A percentile compares a stretch with the other conserved stretches of the same genome.
These are phyloP conservation scores for Fomes fomentarius DNA, from an alignment of 1,284 basidiomycete genomes.

Conservation along the genomic window DNA sequence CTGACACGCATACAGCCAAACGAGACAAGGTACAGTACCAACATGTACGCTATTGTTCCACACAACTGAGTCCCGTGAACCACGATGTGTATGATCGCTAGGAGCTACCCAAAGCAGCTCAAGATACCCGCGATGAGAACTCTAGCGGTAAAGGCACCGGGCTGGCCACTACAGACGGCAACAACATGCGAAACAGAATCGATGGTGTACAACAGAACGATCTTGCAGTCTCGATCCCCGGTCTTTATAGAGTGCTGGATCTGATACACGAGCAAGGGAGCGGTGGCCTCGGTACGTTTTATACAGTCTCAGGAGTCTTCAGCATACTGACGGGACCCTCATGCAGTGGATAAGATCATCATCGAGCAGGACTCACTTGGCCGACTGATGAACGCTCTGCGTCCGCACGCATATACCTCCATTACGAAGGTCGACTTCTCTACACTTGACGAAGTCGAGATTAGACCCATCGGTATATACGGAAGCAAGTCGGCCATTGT, in stretches of 20 bases:
- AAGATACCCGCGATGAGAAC: no score
- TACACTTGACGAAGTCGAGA: conserved; percentile 42
- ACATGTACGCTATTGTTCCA: no score
- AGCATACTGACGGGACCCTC: not conserved
- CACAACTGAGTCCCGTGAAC: no score
- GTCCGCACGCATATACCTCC: conserved; percentile 50
- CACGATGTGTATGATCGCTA: no score
- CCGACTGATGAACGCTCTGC: conserved; percentile 47
- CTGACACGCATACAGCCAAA: no score
- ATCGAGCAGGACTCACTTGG: conserved; percentile 53
- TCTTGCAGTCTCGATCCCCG: conserved; percentile 32
- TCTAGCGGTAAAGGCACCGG: no score
- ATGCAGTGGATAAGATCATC: conserved; percentile 60
- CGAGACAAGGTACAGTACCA: no score
- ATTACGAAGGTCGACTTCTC: conserved; percentile 58
- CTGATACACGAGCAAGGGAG: conserved; percentile 53
- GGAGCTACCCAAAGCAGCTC: no score
- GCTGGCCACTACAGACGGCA: not conserved
- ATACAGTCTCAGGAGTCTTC: not conserved
- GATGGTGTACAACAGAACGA: conserved; percentile 1
- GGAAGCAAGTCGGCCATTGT: conserved; percentile 55
- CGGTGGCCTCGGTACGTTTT: conserved; percentile 49
- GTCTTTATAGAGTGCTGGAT: conserved; percentile 55
- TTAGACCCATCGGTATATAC: conserved; percentile 59
- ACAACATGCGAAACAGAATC: not conserved